These are phyloP conservation scores for Adiantum capillusveneris DNA, from an alignment of 75 land plant genomes.

Conservation along the genomic window DNA sequence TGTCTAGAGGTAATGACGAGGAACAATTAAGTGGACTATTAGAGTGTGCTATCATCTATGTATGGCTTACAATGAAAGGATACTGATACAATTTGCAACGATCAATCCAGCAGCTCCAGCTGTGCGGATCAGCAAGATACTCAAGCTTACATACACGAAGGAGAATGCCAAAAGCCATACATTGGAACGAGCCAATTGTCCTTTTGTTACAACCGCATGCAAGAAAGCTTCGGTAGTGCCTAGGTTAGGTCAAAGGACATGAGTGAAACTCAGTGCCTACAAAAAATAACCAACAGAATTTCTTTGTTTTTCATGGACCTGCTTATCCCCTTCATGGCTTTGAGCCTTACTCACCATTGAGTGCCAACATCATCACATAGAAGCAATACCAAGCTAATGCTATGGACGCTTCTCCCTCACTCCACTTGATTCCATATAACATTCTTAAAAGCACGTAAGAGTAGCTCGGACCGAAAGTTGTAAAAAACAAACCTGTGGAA, in stretches of 20 bases:
- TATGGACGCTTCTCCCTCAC: constrained; percentile 92
- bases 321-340: too few species aligned
- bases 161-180: constrained; percentile 62
- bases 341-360: constrained; percentile 78
- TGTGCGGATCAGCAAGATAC: constrained; percentile 45
- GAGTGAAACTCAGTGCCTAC: too few species aligned
- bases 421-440: constrained; percentile 78
- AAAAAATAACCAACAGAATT: background rate
- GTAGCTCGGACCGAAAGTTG: constrained; percentile 95
- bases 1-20: constrained; percentile 50
- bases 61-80: constrained; percentile 37
- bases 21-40: background rate
- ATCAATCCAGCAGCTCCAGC: constrained; percentile 84
- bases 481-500: constrained; percentile 62
- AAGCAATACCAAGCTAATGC: constrained; percentile 80
- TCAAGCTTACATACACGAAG: constrained; percentile 48
- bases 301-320: too few species aligned
- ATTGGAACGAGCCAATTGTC: constrained; percentile 65
- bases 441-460: constrained; percentile 77
- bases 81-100: constrained; percentile 81
- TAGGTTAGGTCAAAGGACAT: too few species aligned
- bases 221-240: constrained; percentile 94
- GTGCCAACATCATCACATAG: constrained; percentile 73
- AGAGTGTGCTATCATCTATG: background rate
- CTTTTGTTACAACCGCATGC: constrained; percentile 70